These are phyloP conservation scores for Sporormia fimetaria DNA, from an alignment of 495 filamentous ascomycete genomes.

Conservation along the genomic window DNA sequence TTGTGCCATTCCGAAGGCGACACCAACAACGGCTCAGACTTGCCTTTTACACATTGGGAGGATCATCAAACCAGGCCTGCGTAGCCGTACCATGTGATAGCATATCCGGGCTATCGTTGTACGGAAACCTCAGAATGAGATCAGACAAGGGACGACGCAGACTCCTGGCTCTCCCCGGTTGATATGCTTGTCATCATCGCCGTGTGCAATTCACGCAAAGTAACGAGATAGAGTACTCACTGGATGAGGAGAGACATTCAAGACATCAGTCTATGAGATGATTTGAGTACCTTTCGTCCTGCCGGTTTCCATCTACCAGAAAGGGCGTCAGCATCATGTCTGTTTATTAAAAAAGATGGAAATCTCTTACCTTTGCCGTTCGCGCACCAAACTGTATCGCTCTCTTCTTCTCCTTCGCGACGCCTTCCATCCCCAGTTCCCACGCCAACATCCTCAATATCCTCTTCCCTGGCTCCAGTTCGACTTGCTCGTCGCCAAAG, in stretches of 20 bases:
- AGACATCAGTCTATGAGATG: slow-evolving; percentile 5
- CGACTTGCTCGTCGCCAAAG: slow-evolving; percentile 39
- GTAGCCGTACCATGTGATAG: background rate
- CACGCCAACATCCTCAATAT: slow-evolving; percentile 68
- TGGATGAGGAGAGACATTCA: slow-evolving; percentile 4
- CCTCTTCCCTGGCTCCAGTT: slow-evolving; percentile 69
- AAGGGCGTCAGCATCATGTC: too few species aligned
- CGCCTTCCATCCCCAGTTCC: slow-evolving; percentile 54
- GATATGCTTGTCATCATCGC: too few species aligned
- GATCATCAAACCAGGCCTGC: background rate
- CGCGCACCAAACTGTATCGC: slow-evolving; percentile 44
- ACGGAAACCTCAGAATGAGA: too few species aligned
- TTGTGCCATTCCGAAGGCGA: background rate
- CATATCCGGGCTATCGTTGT: slow-evolving; percentile 3
- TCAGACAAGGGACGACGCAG: too few species aligned
- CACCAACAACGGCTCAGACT: slow-evolving; percentile 24
- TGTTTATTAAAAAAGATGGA: too few species aligned
- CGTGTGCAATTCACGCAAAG: too few species aligned
- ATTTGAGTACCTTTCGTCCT: slow-evolving; percentile 33
- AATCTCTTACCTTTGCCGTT: too few species aligned
- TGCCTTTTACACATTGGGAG: slow-evolving; percentile 20
- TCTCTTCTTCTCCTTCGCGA: slow-evolving; percentile 79
- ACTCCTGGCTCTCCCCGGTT: too few species aligned
- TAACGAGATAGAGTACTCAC: background rate
- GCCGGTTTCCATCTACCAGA: slow-evolving; percentile 34